Conservation (phyloP, 1,284 basidiomycete species). For the Austroboletus niveus region DNA sequence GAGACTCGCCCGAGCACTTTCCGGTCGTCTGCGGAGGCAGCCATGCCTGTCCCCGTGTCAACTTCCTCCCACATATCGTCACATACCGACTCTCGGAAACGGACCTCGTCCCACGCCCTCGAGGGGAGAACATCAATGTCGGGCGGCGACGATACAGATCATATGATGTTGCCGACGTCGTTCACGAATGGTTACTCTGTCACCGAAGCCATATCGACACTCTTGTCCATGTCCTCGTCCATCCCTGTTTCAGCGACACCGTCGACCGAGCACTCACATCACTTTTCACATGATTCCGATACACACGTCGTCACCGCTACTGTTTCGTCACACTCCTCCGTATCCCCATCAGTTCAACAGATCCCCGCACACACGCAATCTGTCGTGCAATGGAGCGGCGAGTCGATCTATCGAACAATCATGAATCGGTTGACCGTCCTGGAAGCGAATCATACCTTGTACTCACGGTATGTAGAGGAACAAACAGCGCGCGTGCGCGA, state of each 20-base stretch:
- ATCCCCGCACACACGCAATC: slow-evolving; percentile 8
- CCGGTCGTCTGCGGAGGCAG: background rate
- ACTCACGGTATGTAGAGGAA: slow-evolving; percentile 88
- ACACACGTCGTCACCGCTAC: background rate
- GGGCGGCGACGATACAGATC: background rate
- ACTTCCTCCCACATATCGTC: background rate
- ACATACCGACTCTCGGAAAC: background rate
- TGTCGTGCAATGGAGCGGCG: slow-evolving; percentile 46
- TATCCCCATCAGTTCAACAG: slow-evolving; percentile 1
- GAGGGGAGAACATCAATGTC: background rate
- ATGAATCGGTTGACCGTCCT: slow-evolving; percentile 88
- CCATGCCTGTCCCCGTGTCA: background rate
- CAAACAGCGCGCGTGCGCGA: slow-evolving; percentile 80
- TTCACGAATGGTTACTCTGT: slow-evolving; percentile 11
- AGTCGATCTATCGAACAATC: slow-evolving; percentile 96
- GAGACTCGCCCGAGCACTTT: slow-evolving; percentile 1
- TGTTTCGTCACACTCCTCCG: slow-evolving; percentile 2
- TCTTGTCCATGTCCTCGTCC: slow-evolving; percentile 13
- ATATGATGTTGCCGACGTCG: background rate
- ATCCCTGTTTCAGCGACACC: background rate
- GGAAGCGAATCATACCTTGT: slow-evolving; percentile 87
- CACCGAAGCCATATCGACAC: slow-evolving; percentile 23
- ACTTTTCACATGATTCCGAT: slow-evolving; percentile 9
- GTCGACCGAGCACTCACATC: slow-evolving; percentile 5
- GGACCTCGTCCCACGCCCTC: background rate